phyloP scores from a whole-genome alignment of 768 basidiomycete genomes.

The Hysterangium stoloniferum region DNA sequence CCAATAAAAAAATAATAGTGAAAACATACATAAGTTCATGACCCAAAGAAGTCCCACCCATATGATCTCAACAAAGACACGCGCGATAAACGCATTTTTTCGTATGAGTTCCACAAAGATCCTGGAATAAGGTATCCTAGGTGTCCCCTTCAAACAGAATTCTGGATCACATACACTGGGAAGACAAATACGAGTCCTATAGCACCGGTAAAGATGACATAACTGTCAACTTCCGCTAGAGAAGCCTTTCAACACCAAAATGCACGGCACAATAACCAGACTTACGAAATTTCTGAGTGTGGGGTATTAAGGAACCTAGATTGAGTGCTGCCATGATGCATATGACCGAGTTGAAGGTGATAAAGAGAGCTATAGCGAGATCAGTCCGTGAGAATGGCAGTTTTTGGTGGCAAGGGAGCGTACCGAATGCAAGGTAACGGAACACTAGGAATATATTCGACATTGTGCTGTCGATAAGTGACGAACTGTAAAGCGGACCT shows the following conservation, averaged over 20 bases:
- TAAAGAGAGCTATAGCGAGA: slow-evolving; percentile 1
- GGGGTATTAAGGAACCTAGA: slow-evolving; percentile 25
- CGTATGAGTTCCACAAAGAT: slow-evolving; percentile 52
- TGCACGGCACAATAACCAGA: slow-evolving; percentile 1
- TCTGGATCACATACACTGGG: slow-evolving; percentile 39
- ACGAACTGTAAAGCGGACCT: slow-evolving; percentile 15
- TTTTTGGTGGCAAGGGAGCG: slow-evolving; percentile 17
- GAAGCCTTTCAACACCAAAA: slow-evolving; percentile 2
- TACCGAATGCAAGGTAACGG: slow-evolving; percentile 59
- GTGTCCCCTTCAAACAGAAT: background rate
- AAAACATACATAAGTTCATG: slow-evolving; percentile 49
- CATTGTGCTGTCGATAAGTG: slow-evolving; percentile 34
- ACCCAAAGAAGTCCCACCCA: slow-evolving; percentile 55
- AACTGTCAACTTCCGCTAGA: slow-evolving; percentile 45
- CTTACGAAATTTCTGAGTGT: slow-evolving; percentile 7
- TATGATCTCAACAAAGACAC: slow-evolving; percentile 64
- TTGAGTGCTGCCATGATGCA: slow-evolving; percentile 68
- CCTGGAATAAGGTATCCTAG: slow-evolving; percentile 23
- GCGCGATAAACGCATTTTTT: slow-evolving; percentile 41
- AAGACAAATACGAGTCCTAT: slow-evolving; percentile 52
- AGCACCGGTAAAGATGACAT: slow-evolving; percentile 52
- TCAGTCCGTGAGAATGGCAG: background rate
- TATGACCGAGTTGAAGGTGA: slow-evolving; percentile 56
- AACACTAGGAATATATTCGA: slow-evolving; percentile 37
- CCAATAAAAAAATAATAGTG: background rate